phyloP scores from a whole-genome alignment of 768 basidiomycete genomes.

The Leccinum disarticulatum region DNA sequence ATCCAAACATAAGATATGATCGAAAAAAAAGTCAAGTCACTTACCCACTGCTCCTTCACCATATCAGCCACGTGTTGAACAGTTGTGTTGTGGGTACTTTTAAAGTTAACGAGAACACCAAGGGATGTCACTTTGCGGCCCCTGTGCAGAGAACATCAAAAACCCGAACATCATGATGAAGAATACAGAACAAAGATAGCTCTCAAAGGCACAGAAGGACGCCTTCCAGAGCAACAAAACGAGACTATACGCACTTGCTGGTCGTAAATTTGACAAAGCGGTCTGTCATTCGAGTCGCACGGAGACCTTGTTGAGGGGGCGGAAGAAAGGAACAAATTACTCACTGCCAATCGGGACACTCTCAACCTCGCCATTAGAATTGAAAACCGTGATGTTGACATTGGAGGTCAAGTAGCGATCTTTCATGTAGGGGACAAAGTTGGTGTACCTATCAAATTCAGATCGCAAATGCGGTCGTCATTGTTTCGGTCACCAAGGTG shows the following conservation, averaged over 20 bases:
- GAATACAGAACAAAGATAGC: not conserved
- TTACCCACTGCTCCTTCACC: constrained; percentile 78
- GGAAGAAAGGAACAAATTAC: constrained; percentile 5
- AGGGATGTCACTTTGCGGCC: constrained; percentile 68
- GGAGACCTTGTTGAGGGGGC: constrained; percentile 26
- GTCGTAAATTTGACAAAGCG: constrained; percentile 76
- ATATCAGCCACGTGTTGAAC: constrained; percentile 73
- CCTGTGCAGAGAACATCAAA: constrained; percentile 25
- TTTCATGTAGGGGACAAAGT: constrained; percentile 63
- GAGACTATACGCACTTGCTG: constrained; percentile 47
- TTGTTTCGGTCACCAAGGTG: not conserved
- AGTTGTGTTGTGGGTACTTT: constrained; percentile 61
- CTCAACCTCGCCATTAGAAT: constrained; percentile 35
- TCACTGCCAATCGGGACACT: constrained; percentile 48
- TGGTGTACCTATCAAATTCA: constrained; percentile 46
- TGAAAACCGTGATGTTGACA: constrained; percentile 58
- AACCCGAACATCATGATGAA: not conserved
- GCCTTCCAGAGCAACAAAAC: not conserved
- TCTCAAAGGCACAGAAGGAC: no score
- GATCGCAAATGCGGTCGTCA: not conserved
- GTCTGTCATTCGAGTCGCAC: constrained; percentile 33
- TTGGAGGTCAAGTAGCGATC: constrained; percentile 84
- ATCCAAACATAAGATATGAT: not conserved
- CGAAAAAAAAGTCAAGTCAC: constrained; percentile 5
- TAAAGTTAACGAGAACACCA: constrained; percentile 78